These are phyloP conservation scores for Venturia asperata DNA, from an alignment of 2,329 filamentous ascomycete species.

Conservation along the genomic window DNA sequence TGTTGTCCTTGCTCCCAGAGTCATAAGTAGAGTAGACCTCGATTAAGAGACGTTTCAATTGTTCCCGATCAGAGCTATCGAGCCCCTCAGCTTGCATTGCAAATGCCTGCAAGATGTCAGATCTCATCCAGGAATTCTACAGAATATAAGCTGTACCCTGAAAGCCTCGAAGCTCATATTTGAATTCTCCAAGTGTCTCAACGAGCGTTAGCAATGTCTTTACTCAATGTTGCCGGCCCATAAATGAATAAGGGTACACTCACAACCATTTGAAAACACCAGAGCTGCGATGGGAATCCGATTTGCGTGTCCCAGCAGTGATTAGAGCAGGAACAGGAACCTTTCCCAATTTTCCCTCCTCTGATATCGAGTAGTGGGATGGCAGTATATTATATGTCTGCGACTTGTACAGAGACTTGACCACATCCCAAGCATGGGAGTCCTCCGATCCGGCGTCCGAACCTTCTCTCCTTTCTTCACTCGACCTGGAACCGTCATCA, in stretches of 20 bases:
- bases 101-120: not conserved
- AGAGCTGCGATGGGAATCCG: not conserved
- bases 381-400: not conserved
- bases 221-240: not conserved
- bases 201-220: not conserved
- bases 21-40: not conserved
- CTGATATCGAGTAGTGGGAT: not conserved
- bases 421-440: not conserved
- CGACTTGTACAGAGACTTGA: not conserved
- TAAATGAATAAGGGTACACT: not conserved
- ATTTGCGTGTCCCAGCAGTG: not conserved
- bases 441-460: not conserved
- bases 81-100: not conserved
- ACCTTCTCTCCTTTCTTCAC: not conserved
- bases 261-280: not conserved
- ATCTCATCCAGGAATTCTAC: not conserved
- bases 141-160: not conserved
- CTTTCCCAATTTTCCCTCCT: not conserved
- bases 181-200: not conserved
- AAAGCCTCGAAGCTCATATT: constrained; percentile 3
- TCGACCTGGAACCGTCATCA: not conserved
- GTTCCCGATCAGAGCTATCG: not conserved
- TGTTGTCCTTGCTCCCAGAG: not conserved
- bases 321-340: not conserved
- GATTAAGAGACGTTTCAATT: not conserved